phyloP scores from a whole-genome alignment of 352 stramenopile species.

The Globisporangium viniferum region DNA sequence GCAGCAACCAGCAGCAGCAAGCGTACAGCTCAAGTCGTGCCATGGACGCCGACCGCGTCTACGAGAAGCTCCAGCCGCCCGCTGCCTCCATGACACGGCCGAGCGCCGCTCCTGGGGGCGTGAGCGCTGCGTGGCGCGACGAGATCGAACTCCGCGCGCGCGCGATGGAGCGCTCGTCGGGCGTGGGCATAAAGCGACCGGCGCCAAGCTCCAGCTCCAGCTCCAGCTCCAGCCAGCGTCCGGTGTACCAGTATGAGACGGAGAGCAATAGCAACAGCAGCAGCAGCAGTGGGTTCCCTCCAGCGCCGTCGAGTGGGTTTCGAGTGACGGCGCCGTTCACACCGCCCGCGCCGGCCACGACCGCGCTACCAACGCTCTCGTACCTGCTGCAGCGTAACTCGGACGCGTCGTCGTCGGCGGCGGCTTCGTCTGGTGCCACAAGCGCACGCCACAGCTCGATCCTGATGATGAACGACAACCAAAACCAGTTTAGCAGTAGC shows the following conservation, averaged over 20 bases:
- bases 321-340: not conserved
- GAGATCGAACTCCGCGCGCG: slow-evolving; percentile 10
- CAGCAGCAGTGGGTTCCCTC: not conserved
- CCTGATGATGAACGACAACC: not conserved
- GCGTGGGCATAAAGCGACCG: slow-evolving; percentile 7
- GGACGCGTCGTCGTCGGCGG: not conserved
- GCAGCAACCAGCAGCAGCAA: not conserved
- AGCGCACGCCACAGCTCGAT: not conserved
- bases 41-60: slow-evolving; percentile 11
- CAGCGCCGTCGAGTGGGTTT: not conserved
- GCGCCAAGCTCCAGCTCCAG: not conserved
- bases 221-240: not conserved
- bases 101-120: not conserved
- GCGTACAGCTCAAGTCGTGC: slow-evolving; percentile 3
- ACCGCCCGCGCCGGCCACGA: not conserved
- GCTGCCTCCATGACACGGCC: not conserved
- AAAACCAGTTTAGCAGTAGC: not conserved
- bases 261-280: not conserved
- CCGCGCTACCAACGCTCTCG: slow-evolving; percentile 16
- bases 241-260: not conserved
- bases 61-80: slow-evolving; percentile 11
- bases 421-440: not conserved
- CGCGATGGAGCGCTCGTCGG: not conserved
- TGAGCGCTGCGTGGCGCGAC: slow-evolving; percentile 10
- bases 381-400: slow-evolving; percentile 18